These are phyloP conservation scores for Peniophora sp. DNA, from an alignment of 1,284 basidiomycete species.

Conservation along the genomic window DNA sequence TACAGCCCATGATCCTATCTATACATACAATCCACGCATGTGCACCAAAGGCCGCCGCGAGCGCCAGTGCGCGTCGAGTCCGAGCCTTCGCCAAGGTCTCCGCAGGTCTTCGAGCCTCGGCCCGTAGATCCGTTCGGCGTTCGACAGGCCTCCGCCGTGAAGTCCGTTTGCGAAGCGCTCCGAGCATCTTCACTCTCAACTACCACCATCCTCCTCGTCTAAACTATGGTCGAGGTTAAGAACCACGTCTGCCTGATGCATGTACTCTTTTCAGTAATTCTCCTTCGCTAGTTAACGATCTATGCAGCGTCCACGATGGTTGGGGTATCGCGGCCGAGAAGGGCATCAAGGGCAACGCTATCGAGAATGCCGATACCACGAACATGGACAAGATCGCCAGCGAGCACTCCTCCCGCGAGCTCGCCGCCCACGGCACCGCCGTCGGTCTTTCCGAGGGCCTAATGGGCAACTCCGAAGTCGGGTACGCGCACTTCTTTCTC, in stretches of 20 bases:
- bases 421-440: slow-evolving; percentile 80
- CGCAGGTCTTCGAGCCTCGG: no score
- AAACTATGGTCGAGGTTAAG: slow-evolving; percentile 46
- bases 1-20: no score
- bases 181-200: neutral
- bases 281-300: neutral
- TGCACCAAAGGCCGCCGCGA: no score
- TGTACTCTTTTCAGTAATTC: slow-evolving; percentile 14
- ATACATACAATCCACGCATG: no score
- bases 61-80: no score
- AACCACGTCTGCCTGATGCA: slow-evolving; percentile 90
- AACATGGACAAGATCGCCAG: slow-evolving; percentile 84
- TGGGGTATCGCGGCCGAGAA: slow-evolving; percentile 74
- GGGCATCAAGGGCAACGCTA: slow-evolving; percentile 78
- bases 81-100: no score
- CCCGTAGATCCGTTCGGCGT: no score
- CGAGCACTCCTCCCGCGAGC: slow-evolving; percentile 62
- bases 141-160: no score
- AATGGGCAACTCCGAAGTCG: slow-evolving; percentile 95
- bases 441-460: slow-evolving; percentile 86
- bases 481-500: slow-evolving; percentile 39
- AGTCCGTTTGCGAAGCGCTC: no score
- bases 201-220: neutral
- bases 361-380: slow-evolving; percentile 73
- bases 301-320: slow-evolving; percentile 80